These are phyloP conservation scores for Penicillium sp. DNA, from an alignment of 2,329 filamentous ascomycete genomes.

Conservation along the genomic window DNA sequence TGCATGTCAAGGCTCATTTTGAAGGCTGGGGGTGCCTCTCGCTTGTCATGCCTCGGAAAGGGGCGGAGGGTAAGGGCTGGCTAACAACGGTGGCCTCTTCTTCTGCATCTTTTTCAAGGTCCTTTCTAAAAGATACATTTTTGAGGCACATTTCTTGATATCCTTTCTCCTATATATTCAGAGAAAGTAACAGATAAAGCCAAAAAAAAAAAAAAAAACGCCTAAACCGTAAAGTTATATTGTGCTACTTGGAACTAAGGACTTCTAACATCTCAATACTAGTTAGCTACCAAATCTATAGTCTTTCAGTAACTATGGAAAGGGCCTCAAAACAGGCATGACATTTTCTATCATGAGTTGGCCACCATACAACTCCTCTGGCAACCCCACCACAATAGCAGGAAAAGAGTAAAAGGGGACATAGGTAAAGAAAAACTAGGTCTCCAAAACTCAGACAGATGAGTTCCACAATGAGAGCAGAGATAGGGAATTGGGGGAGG, in stretches of 20 bases:
- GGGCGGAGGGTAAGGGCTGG: constrained; percentile 10
- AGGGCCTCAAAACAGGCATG: constrained; percentile 21
- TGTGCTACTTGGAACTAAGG: neutral
- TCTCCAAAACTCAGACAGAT: constrained; percentile 7
- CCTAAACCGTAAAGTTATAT: neutral
- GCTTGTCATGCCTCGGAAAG: constrained; percentile 12
- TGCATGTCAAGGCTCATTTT: neutral
- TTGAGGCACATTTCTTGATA: neutral
- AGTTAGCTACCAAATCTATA: constrained; percentile 3
- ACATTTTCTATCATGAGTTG: constrained; percentile 36
- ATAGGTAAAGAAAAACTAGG: constrained; percentile 13
- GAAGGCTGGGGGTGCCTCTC: neutral
- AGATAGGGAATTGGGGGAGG: constrained; percentile 6
- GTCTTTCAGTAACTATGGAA: constrained; percentile 6
- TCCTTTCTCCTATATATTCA: neutral
- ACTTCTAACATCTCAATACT: neutral
- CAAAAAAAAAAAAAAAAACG: too few relatives aligned
- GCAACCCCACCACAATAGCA: constrained; percentile 21
- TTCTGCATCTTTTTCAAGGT: neutral
- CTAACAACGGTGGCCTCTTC: constrained; percentile 5
- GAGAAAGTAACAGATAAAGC: neutral
- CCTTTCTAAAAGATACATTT: neutral
- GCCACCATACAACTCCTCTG: constrained; percentile 29
- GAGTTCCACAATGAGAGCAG: constrained; percentile 5
- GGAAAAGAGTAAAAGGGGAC: constrained; percentile 3